Evolutionary conservation across 495 filamentous ascomycete genomes (phyloP), one percentile per base, ranked within the genome.

Genomic region (Penicillium samsonianum): DNA sequence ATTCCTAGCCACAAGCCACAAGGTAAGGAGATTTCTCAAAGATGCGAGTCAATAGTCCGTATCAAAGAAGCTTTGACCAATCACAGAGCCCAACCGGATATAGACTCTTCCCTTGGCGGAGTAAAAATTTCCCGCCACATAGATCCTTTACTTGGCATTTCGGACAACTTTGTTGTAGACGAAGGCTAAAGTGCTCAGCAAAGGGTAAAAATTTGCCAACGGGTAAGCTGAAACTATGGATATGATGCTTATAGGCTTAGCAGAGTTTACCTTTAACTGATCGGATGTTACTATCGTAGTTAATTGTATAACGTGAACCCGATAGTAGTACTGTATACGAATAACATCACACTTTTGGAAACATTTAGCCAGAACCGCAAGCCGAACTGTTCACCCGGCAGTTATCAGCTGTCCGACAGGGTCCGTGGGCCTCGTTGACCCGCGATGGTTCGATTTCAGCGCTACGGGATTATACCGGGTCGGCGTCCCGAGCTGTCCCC

Each of bases 91-190:
- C 23, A 8, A 5, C 9, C 37, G 67, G 67, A 51, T 62, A 70
- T 65, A 17, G 55, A 12, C 33, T 65, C 28, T 64, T 61, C 66
- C 64, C 26, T 14, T 0, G 0, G 17, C 59, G 63, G 66, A 61
- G 40, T 50, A 67, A 44, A 40, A 61, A 55, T 64, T 23, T 54
- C 43, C 71, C 72, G 58, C 42, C n/a, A 12, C 10, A 16, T 14
- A 12, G 16, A 26, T 28, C 42, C 8, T 22, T 25, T 28, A 4
- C 28, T 53, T 44, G 26, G 37, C 38, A 43, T 25, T 23, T 50
- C 14, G 17, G 30, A 33, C 30, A 31, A 12, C 46, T 49, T 17
- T 40, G 37, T 17, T 40, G 16, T 17, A 40, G 38, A 17, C 38
- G 0, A 33, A 10, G 9, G 38, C 17, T 22, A 35, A 23, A 14